phyloP scores from a whole-genome alignment of 192 early-diverging fungal species.

The Haplosporangium gracile region DNA sequence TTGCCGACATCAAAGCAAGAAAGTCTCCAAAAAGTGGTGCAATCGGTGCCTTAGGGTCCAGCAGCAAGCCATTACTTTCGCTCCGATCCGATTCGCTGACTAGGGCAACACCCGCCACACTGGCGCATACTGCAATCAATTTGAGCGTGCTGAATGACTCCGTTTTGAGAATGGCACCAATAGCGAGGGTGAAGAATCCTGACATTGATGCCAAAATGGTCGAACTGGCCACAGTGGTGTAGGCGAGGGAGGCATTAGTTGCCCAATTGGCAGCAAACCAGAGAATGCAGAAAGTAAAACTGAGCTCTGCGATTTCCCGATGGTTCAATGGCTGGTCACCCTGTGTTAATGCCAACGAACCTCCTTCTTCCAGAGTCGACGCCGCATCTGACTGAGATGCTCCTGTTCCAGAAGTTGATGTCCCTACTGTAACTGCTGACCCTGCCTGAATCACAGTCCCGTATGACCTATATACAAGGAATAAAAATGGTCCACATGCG shows the following conservation, averaged over 20 bases:
- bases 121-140: constrained; percentile 66
- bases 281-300: constrained; percentile 74
- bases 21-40: constrained; percentile 72
- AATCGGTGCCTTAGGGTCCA: constrained; percentile 9
- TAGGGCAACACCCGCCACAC: constrained; percentile 70
- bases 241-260: constrained; percentile 76
- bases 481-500: neutral
- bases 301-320: constrained; percentile 68
- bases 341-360: neutral
- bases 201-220: constrained; percentile 83
- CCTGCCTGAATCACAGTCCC: constrained; percentile 6
- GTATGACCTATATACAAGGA: constrained; percentile 5
- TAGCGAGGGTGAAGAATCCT: constrained; percentile 75
- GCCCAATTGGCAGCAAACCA: constrained; percentile 85
- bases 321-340: neutral
- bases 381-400: neutral
- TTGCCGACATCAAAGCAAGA: constrained; percentile 74
- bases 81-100: constrained; percentile 65
- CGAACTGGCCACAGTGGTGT: constrained; percentile 78
- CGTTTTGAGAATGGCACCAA: constrained; percentile 69
- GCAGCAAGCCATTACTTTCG: constrained; percentile 6
- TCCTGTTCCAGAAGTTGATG: neutral
- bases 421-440: neutral
- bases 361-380: constrained; percentile 17
- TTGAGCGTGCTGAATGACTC: constrained; percentile 70